Base-by-base conservation (phyloP, 345 rosid genomes). In the Toxicodendron radicans region DNA sequence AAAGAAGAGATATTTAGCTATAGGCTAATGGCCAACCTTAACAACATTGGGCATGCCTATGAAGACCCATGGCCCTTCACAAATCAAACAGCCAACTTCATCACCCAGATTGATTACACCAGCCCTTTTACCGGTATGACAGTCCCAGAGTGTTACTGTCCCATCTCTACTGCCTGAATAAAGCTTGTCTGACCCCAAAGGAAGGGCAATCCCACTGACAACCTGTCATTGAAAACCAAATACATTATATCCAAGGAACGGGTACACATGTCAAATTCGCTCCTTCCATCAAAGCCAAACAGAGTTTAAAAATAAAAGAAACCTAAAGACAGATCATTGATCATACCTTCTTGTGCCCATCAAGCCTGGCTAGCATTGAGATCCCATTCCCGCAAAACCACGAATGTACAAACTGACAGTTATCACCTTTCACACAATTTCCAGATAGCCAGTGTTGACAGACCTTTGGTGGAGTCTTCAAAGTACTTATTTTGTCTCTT, bases 1-100 rank as follows among this genome's bases (percentile, higher is more conserved):
- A n/a, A n/a, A n/a, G n/a, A 8, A 32, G 10, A 18, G 18, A 33
- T n/a, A 33, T 11, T 10, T 33, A 11, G 61, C 32, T 35, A 68
- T 32, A 53, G 17, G 32, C 49, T 57, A n/a, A n/a, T n/a, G n/a
- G n/a, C n/a, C n/a, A 48, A 84, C 92, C 91, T 89, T 87, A n/a
- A 91, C 74, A 6, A 68, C 73, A 70, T 86, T 81, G 18, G 79
- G 87, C 76, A 91, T 71, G 78, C 92, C 92, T 33, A 84, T 66
- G 66, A 91, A 89, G 12, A 87, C 80, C 97, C 97, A 89, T 12
- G 83, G 73, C n/a, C 89, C 92, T 75, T 84, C 89, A 35, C 79
- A 82, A 3, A 82, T 80, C 58, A 89, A 68, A 58, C 80, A 86
- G 10, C 90, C 89, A 71, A 87, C 83, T 78, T 79, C 84, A 4